phyloP scores from a whole-genome alignment of 257 asterid genomes.

The Jasminum sambac region DNA sequence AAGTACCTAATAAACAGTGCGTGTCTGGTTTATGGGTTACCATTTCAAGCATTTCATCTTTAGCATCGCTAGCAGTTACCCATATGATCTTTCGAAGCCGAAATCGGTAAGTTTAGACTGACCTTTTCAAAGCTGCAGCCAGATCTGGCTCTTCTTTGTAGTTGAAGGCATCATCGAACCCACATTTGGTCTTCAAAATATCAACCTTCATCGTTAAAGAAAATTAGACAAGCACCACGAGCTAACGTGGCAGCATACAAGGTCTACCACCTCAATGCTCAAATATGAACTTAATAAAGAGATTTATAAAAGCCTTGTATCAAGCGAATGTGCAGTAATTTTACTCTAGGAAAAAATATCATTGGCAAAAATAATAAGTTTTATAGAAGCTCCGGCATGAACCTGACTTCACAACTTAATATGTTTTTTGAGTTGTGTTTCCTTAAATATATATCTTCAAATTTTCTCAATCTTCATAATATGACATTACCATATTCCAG shows the following conservation, averaged over 20 bases:
- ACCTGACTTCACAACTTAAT: too few relatives aligned
- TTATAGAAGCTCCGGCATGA: background rate
- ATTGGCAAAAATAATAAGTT: background rate
- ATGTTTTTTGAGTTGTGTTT: background rate
- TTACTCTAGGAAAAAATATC: background rate
- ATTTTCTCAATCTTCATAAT: too few relatives aligned
- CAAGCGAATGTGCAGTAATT: background rate
- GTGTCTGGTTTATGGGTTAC: too few relatives aligned
- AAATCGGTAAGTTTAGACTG: background rate
- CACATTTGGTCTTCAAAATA: conserved; percentile 51
- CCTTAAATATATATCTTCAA: background rate
- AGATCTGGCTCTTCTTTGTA: conserved; percentile 53
- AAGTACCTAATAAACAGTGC: too few relatives aligned
- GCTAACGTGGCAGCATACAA: background rate
- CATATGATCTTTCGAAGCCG: too few relatives aligned
- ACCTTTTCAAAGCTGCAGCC: conserved; percentile 46
- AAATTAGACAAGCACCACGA: background rate
- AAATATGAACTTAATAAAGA: background rate
- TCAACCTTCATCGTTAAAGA: conserved; percentile 37
- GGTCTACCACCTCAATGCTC: too few relatives aligned
- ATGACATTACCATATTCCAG: background rate
- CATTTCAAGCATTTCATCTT: background rate
- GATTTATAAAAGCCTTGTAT: background rate
- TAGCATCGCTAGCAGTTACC: background rate
- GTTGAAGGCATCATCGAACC: conserved; percentile 52